These are phyloP conservation scores for Erodium trifolium DNA, from an alignment of 441 rosid genomes.

Conservation along the genomic window DNA sequence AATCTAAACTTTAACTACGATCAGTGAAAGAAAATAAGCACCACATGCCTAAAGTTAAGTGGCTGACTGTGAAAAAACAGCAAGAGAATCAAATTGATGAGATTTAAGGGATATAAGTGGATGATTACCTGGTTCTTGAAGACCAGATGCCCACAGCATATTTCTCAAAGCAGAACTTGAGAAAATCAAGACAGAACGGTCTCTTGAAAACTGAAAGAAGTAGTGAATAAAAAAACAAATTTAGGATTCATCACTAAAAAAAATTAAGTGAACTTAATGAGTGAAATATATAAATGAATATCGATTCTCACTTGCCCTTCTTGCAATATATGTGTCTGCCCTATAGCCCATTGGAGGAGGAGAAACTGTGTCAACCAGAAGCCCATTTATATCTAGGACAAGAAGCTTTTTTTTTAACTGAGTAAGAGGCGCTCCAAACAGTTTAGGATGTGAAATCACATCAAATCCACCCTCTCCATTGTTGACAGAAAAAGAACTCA, in stretches of 20 bases:
- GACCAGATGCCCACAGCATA: conserved; percentile 91
- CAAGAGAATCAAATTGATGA: neutral
- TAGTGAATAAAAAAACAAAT: neutral
- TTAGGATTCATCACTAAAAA: conserved; percentile 10
- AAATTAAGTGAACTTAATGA: neutral
- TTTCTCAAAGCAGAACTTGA: conserved; percentile 69
- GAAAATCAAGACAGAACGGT: conserved; percentile 58
- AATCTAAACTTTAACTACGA: neutral
- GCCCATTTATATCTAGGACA: conserved; percentile 78
- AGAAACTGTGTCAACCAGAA: conserved; percentile 59
- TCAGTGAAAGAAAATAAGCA: neutral
- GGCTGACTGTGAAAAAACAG: neutral
- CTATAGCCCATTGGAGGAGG: conserved; percentile 29
- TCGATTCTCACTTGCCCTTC: conserved; percentile 43
- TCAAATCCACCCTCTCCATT: conserved; percentile 14
- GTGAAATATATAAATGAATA: neutral
- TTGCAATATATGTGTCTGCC: conserved; percentile 46
- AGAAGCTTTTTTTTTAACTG: conserved; percentile 43
- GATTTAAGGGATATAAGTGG: neutral
- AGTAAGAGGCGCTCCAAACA: conserved; percentile 15
- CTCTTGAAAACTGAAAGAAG: conserved; percentile 54
- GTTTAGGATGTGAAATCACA: conserved; percentile 17
- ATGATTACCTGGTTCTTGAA: conserved; percentile 47
- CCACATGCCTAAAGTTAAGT: conserved; percentile 9
- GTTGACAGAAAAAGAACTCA: conserved; percentile 13